phyloP scores from a whole-genome alignment of 139 green algal species.

The Picochlorum costavermella region DNA sequence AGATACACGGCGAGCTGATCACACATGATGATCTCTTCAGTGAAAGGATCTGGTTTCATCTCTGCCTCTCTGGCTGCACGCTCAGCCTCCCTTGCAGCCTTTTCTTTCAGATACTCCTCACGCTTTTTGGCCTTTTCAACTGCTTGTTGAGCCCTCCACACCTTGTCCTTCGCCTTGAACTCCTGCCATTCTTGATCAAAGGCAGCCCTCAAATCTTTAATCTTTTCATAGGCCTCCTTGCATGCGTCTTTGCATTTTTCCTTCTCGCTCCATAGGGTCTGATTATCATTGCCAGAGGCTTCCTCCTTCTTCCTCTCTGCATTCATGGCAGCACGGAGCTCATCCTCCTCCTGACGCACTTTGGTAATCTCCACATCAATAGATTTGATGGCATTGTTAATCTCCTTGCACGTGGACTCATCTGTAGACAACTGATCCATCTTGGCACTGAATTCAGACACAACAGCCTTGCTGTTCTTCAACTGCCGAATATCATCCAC shows the following conservation, averaged over 20 bases:
- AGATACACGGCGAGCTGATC: slow-evolving; percentile 30
- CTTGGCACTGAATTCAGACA: slow-evolving; percentile 11
- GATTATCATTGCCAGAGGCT: slow-evolving; percentile 4
- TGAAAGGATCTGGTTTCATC: slow-evolving; percentile 26
- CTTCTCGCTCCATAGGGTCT: slow-evolving; percentile 13
- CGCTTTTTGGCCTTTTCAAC: slow-evolving; percentile 15
- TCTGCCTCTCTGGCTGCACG: slow-evolving; percentile 16
- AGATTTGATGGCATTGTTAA: slow-evolving; percentile 19
- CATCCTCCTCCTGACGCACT: slow-evolving; percentile 21
- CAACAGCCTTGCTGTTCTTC: slow-evolving; percentile 14
- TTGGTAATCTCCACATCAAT: slow-evolving; percentile 26
- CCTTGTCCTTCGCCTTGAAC: slow-evolving; percentile 25
- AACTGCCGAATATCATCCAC: slow-evolving; percentile 32
- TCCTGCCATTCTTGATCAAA: slow-evolving; percentile 19
- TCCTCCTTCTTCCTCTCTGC: slow-evolving; percentile 5
- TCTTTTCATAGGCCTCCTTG: slow-evolving; percentile 38
- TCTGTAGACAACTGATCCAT: slow-evolving; percentile 18
- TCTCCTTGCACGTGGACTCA: slow-evolving; percentile 10
- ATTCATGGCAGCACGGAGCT: slow-evolving; percentile 7
- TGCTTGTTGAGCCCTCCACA: slow-evolving; percentile 19
- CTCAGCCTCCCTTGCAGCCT: slow-evolving; percentile 23
- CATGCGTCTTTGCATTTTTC: slow-evolving; percentile 33
- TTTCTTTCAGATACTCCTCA: slow-evolving; percentile 21
- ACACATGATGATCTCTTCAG: slow-evolving; percentile 26
- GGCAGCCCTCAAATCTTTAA: slow-evolving; percentile 29